Evolutionary conservation across 2,329 filamentous ascomycete genomes (phyloP).

Genomic region (Colletotrichum sp.): DNA sequence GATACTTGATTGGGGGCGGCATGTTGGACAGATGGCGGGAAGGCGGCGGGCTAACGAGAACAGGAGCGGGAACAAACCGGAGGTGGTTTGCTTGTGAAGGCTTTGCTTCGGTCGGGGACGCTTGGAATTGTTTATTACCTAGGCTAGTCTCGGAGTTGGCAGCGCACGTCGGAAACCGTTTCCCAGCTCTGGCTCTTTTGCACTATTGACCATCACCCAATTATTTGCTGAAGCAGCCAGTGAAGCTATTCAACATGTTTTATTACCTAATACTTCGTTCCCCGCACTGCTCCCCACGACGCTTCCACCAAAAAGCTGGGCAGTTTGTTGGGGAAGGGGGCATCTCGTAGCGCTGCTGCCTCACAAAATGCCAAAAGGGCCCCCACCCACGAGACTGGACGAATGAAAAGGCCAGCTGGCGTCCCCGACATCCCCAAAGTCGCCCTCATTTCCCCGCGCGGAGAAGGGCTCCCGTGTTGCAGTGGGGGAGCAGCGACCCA

Average conservation of each 20-base stretch:
- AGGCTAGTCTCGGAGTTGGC: neutral
- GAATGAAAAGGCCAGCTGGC: neutral
- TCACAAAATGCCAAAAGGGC: neutral
- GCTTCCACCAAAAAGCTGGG: neutral
- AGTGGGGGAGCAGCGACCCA: neutral
- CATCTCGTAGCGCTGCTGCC: neutral
- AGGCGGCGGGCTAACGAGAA: neutral
- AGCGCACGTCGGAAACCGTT: neutral
- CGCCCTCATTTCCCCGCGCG: slow-evolving; percentile 8
- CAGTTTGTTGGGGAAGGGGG: neutral
- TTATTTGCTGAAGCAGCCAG: neutral
- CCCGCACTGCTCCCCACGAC: neutral
- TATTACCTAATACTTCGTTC: neutral
- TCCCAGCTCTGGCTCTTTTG: neutral
- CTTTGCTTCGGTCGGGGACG: neutral
- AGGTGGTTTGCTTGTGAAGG: neutral
- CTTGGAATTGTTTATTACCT: neutral
- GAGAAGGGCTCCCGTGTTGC: neutral
- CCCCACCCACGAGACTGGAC: neutral
- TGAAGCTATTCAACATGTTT: neutral
- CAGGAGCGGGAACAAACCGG: neutral
- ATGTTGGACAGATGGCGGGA: neutral
- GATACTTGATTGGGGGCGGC: neutral
- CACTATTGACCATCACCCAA: rapidly evolving
- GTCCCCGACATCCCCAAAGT: neutral